A percentile compares a stretch with the other conserved stretches of the same genome.
These are phyloP conservation scores for Trichoderma gracile DNA, from an alignment of 2,329 filamentous ascomycete genomes.

Conservation along the genomic window DNA sequence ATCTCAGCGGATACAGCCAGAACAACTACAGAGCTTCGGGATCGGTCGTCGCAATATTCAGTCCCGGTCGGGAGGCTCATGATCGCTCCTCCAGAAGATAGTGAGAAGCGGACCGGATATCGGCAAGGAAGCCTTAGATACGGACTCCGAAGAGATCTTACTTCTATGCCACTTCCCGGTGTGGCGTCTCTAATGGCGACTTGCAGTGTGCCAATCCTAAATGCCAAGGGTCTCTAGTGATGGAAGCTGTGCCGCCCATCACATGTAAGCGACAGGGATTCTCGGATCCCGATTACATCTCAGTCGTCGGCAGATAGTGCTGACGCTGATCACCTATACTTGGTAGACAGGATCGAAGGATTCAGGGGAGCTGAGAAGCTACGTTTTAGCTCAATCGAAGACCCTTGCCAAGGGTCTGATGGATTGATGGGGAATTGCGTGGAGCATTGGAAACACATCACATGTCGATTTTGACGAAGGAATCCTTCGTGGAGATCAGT, in stretches of 20 bases:
- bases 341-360: not conserved
- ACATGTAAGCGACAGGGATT: constrained; percentile 5
- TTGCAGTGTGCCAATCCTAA: not conserved
- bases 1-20: not conserved
- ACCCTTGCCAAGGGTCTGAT: too few species aligned
- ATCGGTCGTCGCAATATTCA: not conserved
- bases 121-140: not conserved
- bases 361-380: not conserved
- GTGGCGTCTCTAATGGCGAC: not conserved
- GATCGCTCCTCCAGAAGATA: not conserved
- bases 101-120: not conserved
- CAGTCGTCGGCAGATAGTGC: not conserved
- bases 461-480: not conserved
- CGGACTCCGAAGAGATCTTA: not conserved
- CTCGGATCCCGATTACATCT: not conserved
- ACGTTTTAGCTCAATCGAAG: not conserved
- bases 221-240: not conserved
- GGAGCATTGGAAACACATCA: not conserved
- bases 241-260: not conserved
- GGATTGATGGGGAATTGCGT: not conserved
- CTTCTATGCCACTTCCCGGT: too few species aligned
- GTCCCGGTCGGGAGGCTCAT: not conserved
- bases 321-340: not conserved
- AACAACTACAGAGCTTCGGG: not conserved
- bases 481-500: not conserved